Evolutionary conservation across 176 grass and related monocot genomes (phyloP), one percentile per base, ranked within the genome.

Genomic region (Carex littledalei): DNA sequence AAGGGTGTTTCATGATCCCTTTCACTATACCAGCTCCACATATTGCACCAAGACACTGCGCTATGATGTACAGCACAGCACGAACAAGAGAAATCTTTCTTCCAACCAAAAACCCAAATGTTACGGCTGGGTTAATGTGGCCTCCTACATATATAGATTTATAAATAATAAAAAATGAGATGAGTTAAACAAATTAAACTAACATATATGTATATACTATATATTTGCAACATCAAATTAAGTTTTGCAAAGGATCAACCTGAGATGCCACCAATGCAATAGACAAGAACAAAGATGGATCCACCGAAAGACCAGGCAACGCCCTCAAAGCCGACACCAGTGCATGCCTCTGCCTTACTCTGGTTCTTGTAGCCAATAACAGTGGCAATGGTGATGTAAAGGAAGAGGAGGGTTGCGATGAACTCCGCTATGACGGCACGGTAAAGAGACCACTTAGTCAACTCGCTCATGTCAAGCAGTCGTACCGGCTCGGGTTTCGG

Each of bases 1-100:
- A 94, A 37, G 71, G 75, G 2, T 64, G 54, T 67, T 87, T 88
- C 73, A 68, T 84, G 87, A 97, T n/a, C 15, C 82, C 94, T 89
- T 94, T 97, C 1, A 94, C 94, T 68, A 97, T 79, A 15, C 73
- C 94, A 7, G 39, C 94, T 20, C 94, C 94, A 52, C 89, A 90
- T 57, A 97, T 90, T 89, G 91, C 92, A 66, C 92, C 94, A 2
- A 97, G 89, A 88, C 92, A 97, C 90, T 93, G 94, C 59, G 94
- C 90, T 34, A 82, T 77, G 37, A 97, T 85, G 86, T 93, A 97
- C 34, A 94, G 71, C 55, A 88, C 12, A 0, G 92, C 53, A 53
- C 90, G 94, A 57, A 81, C 72, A 64, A 93, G 81, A 57, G 92
- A 91, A 35, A 94, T 85, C 90, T 91, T 93, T 85, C 94, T 79